These are phyloP conservation scores for Cutaneotrichosporon daszewskae DNA, from an alignment of 1,284 basidiomycete genomes.

Conservation along the genomic window DNA sequence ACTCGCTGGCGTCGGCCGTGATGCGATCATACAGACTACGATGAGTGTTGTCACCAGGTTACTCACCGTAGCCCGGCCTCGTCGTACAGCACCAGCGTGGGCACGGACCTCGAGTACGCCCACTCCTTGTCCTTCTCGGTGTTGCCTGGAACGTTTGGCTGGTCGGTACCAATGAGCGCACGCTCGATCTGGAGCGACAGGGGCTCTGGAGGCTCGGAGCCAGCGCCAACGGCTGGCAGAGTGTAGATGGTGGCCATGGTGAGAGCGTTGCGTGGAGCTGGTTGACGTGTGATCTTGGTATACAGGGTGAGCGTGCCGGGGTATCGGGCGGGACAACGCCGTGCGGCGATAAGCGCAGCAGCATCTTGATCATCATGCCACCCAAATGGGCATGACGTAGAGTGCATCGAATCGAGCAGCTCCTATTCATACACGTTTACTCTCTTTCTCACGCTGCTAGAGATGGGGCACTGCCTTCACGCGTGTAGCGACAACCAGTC, in stretches of 20 bases:
- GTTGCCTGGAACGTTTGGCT: conserved; percentile 30
- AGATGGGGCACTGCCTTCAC: no score
- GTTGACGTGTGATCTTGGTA: no score
- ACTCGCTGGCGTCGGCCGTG: conserved; percentile 72
- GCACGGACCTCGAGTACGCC: conserved; percentile 58
- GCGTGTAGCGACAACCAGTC: no score
- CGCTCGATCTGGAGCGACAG: conserved; percentile 35
- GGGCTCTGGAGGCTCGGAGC: conserved; percentile 9
- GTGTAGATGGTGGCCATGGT: conserved; percentile 15
- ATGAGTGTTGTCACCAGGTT: no score
- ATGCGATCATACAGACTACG: conserved; percentile 54
- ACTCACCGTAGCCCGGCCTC: conserved; percentile 63
- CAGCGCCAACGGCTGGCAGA: conserved; percentile 8
- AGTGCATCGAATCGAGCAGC: no score
- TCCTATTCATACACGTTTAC: no score
- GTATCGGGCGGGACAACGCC: no score
- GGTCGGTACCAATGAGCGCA: conserved; percentile 24
- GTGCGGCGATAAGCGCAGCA: no score
- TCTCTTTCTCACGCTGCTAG: no score
- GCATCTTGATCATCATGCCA: no score
- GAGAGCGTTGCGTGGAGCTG: background rate
- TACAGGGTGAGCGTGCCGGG: no score
- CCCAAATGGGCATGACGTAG: no score
- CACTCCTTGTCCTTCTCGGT: conserved; percentile 35
- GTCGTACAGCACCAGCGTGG: conserved; percentile 82